A percentile compares a stretch with the other conserved stretches of the same genome.
Conservation (phyloP, 2,329 filamentous ascomycete species). For the Ceratocystiopsis brevicomis region DNA sequence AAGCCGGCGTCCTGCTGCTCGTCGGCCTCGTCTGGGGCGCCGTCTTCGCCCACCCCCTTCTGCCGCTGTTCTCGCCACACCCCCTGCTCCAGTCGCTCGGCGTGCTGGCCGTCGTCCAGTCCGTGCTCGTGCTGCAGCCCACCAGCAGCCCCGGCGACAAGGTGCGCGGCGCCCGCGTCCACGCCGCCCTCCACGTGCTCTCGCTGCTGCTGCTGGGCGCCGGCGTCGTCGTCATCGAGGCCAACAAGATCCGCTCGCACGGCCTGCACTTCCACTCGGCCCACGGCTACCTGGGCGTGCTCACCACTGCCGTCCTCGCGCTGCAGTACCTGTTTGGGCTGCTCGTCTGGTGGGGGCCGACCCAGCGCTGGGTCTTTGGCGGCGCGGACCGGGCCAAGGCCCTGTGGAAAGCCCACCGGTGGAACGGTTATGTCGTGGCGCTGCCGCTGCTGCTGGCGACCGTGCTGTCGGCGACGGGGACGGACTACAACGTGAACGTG, state of each 20-base stretch:
- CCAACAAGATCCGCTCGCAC: slow-evolving; percentile 58
- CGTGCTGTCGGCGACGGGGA: slow-evolving; percentile 55
- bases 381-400: slow-evolving; percentile 68
- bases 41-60: slow-evolving; percentile 42
- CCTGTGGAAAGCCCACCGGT: slow-evolving; percentile 79
- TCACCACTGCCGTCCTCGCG: slow-evolving; percentile 49
- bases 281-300: slow-evolving; percentile 68
- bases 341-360: slow-evolving; percentile 60
- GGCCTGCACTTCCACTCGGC: slow-evolving; percentile 59
- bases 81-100: slow-evolving; percentile 53
- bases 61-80: slow-evolving; percentile 77
- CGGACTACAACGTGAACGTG: slow-evolving; percentile 49
- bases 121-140: slow-evolving; percentile 71
- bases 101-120: slow-evolving; percentile 58
- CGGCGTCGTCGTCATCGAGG: slow-evolving; percentile 54
- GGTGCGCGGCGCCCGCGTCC: slow-evolving; percentile 34
- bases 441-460: slow-evolving; percentile 50
- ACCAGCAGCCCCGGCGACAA: slow-evolving; percentile 66
- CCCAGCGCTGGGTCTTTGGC: slow-evolving; percentile 45
- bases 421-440: slow-evolving; percentile 50
- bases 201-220: slow-evolving; percentile 41
- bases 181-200: slow-evolving; percentile 51
- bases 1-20: slow-evolving; percentile 60
- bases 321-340: slow-evolving; percentile 64
- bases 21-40: slow-evolving; percentile 58